Percentiles rank a stretch among this genome's conserved stretches.
Conservation (phyloP, 345 rosid species). For the Salix viminalis region DNA sequence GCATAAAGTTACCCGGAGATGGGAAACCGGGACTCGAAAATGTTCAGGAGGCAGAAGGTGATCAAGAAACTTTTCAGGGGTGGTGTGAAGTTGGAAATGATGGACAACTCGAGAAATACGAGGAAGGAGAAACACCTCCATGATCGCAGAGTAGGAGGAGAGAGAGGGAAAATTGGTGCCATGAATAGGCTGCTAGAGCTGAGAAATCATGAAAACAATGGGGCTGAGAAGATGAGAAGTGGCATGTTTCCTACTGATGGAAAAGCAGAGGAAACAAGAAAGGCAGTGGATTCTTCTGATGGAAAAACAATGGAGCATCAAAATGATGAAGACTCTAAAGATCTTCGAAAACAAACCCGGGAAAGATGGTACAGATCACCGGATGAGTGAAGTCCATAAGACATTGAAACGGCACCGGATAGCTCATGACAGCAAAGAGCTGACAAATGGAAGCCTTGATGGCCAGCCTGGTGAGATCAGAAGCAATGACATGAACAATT, state of each 20-base stretch:
- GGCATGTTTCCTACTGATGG: constrained; percentile 6
- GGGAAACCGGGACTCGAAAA: not conserved
- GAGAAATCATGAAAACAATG: constrained; percentile 9
- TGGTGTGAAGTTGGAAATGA: constrained; percentile 20
- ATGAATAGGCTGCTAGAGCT: constrained; percentile 30
- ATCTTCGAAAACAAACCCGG: not conserved
- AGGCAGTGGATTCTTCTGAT: not conserved
- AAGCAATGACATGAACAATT: not conserved
- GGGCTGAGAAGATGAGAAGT: not conserved
- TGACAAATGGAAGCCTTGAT: constrained; percentile 1
- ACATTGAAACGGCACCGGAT: not conserved
- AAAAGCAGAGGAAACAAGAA: not conserved
- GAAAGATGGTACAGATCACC: not conserved
- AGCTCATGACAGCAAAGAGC: not conserved
- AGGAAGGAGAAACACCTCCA: constrained; percentile 8
- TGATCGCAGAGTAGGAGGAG: constrained; percentile 23
- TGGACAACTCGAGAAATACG: constrained; percentile 5
- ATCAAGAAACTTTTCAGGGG: constrained; percentile 14
- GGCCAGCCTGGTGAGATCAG: not conserved
- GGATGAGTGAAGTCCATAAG: constrained; percentile 1
- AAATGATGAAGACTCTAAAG: constrained; percentile 12
- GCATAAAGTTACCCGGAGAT: not conserved
- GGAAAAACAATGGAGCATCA: constrained; percentile 9
- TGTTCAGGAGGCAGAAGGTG: constrained; percentile 8
- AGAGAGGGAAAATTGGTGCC: constrained; percentile 31